Base-by-base conservation (phyloP, 345 rosid species). In the Euphorbia tirucalli region DNA sequence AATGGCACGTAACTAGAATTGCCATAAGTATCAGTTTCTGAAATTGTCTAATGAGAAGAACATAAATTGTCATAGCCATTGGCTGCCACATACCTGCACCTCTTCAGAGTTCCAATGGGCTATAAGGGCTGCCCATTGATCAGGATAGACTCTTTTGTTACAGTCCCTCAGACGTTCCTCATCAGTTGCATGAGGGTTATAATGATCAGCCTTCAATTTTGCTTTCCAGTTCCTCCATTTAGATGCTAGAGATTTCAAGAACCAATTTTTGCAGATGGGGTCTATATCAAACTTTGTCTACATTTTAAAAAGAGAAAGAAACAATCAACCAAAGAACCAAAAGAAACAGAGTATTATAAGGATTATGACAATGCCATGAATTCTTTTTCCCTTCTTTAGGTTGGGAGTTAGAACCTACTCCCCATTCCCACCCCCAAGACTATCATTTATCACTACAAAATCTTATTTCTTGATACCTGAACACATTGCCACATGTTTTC, bases 171-270 rank as follows among this genome's bases (percentile, higher is more conserved):
- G 60, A 19, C 82, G 74, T 46, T 82, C 85, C 35, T 78, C 85
- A 61, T 82, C 80, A 21, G 82, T 78, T 43, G 69, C 35, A 71
- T 78, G 76, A 56, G 85, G 66, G 65, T 69, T 71, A 67, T 75
- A 82, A 68, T 77, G 73, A 0, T 60, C 54, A 43, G 75, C 75
- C 66, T 82, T 82, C 70, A 82, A 63, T 39, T 69, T 72, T 18
- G 78, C 75, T 72, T 75, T 82, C 80, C 80, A 82, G 65, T 69
- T 75, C 78, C 77, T 82, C 85, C 85, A 82, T 75, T 78, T 78
- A 22, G 60, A 37, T 54, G 74, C 75, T 56, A 82, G 32, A 13
- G 82, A 73, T 59, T 73, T 71, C 80, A 82, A 24, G 46, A 78
- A 82, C 80, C 80, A 82, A 21, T 27, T 0, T 72, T 75, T 82